Evolutionary conservation across 148 eudicot species (phyloP).

Genomic region (Camellia lanceoleosa): DNA sequence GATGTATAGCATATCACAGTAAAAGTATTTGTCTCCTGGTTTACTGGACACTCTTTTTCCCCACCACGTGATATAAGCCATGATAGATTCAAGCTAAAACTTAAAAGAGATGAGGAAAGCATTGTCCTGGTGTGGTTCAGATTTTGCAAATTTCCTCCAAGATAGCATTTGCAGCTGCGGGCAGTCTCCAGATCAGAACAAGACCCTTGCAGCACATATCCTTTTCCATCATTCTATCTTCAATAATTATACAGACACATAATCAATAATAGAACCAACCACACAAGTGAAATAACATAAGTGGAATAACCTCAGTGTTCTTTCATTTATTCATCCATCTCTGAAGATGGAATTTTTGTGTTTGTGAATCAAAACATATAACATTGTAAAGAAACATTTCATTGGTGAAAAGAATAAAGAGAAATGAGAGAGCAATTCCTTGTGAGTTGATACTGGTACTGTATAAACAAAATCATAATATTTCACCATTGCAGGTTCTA

Average conservation of each 20-base stretch:
- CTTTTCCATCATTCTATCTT: not conserved
- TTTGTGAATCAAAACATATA: not conserved
- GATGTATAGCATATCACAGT: too few relatives aligned
- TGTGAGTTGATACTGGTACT: not conserved
- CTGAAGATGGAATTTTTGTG: not conserved
- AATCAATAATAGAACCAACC: too few relatives aligned
- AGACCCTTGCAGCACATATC: not conserved
- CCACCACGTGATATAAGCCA: not conserved
- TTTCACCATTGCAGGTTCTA: not conserved
- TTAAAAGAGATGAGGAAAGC: not conserved
- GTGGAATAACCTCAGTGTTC: not conserved
- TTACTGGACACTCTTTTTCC: too few relatives aligned
- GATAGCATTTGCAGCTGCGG: not conserved
- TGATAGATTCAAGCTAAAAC: not conserved
- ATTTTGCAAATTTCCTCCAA: not conserved
- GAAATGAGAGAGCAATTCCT: not conserved
- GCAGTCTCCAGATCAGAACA: not conserved
- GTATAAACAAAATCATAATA: not conserved
- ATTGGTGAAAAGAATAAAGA: too few relatives aligned
- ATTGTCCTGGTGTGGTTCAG: not conserved
- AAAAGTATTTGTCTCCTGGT: too few relatives aligned
- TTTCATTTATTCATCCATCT: not conserved
- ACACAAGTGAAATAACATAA: not conserved
- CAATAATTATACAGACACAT: too few relatives aligned
- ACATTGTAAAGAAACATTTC: not conserved